phyloP scores from a whole-genome alignment of 768 basidiomycete genomes.

The Rhizopogon sp. region DNA sequence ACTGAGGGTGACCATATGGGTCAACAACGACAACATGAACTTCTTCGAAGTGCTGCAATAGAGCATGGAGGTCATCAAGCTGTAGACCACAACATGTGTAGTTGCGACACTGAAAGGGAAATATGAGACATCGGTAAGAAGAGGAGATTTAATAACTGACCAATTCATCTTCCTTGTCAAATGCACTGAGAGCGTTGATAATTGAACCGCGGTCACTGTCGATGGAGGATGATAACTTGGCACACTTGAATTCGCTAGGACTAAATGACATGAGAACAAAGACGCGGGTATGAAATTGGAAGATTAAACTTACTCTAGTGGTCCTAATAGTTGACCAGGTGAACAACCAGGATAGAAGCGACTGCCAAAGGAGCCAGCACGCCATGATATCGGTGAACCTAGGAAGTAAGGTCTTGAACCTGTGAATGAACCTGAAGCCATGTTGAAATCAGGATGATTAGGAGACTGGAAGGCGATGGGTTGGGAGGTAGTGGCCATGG shows the following conservation, averaged over 20 bases:
- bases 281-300: background rate
- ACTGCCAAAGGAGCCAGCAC: conserved; percentile 59
- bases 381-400: conserved; percentile 71
- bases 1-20: conserved; percentile 32
- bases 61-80: conserved; percentile 71
- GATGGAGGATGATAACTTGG: conserved; percentile 46
- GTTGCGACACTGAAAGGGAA: conserved; percentile 58
- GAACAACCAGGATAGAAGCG: conserved; percentile 61
- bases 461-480: conserved; percentile 38
- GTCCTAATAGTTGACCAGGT: conserved; percentile 54
- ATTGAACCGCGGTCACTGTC: conserved; percentile 58
- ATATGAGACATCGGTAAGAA: background rate
- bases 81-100: conserved; percentile 87
- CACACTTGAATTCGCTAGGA: conserved; percentile 42
- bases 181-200: conserved; percentile 60
- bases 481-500: conserved; percentile 35
- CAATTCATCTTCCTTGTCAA: conserved; percentile 70
- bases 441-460: conserved; percentile 23
- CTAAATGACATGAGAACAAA: conserved; percentile 18
- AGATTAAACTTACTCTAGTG: conserved; percentile 53
- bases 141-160: conserved; percentile 33
- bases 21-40: conserved; percentile 76
- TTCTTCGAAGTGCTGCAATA: conserved; percentile 91
- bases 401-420: conserved; percentile 61
- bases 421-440: conserved; percentile 46